Conservation (phyloP, 2,329 filamentous ascomycete genomes). For the Cladophialophora immunda region DNA sequence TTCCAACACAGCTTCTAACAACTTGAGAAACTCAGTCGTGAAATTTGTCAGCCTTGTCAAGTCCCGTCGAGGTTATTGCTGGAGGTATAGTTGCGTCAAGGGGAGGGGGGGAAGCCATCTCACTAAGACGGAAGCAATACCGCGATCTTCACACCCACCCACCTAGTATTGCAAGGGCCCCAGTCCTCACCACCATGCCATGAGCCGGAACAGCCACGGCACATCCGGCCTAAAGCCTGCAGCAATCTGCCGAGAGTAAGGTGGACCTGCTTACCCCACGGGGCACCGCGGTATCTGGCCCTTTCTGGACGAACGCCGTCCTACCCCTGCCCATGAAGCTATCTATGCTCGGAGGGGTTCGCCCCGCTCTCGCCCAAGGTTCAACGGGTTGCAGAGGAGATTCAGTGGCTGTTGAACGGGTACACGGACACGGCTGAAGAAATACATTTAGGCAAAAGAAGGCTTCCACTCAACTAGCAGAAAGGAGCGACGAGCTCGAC, state of each 20-base stretch:
- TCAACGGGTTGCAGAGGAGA: not conserved
- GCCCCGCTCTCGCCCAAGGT: not conserved
- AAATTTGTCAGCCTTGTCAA: conserved; percentile 5
- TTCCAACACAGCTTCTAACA: no score
- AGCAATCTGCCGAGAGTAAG: not conserved
- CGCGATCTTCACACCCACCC: no score
- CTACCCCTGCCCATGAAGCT: not conserved
- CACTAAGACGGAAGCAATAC: conserved; percentile 4
- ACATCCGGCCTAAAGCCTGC: not conserved
- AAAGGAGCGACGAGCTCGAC: no score
- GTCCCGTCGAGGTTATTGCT: not conserved
- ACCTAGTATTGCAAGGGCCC: not conserved
- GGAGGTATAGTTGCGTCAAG: not conserved
- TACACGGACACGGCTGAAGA: not conserved
- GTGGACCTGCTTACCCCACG: not conserved
- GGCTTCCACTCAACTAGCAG: no score
- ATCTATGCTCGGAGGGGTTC: no score
- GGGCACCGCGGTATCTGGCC: not conserved
- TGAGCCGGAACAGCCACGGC: not conserved
- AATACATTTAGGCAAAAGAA: not conserved
- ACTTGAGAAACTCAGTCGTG: not conserved
- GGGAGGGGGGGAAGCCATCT: not conserved
- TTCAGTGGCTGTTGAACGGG: not conserved
- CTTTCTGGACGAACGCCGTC: not conserved
- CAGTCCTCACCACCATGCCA: not conserved